These are phyloP conservation scores for Blastomyces parvus DNA, from an alignment of 2,329 filamentous ascomycete species.

Conservation along the genomic window DNA sequence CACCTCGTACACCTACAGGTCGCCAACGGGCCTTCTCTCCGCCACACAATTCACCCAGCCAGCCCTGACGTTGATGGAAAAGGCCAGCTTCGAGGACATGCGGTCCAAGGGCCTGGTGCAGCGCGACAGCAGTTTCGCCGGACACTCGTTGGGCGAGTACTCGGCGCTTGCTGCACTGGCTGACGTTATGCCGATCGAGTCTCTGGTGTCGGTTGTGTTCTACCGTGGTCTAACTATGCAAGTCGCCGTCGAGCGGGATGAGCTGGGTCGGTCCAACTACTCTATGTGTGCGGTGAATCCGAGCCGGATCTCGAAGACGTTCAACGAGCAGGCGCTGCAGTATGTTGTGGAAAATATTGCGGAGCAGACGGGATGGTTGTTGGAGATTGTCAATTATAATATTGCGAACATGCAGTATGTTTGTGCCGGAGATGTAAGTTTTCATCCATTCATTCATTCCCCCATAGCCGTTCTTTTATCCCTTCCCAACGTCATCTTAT, in stretches of 20 bases:
- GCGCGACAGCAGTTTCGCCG: constrained; percentile 91
- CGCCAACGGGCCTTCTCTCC: constrained; percentile 85
- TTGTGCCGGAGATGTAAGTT: constrained; percentile 51
- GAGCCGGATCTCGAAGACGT: constrained; percentile 94
- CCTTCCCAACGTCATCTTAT: background rate
- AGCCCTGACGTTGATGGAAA: constrained; percentile 96
- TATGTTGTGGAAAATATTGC: constrained; percentile 95
- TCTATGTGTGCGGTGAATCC: constrained; percentile 99
- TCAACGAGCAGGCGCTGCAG: constrained; percentile 94
- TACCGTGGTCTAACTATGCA: constrained; percentile 99
- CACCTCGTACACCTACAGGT: constrained; percentile 92
- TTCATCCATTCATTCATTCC: background rate
- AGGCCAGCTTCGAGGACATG: constrained; percentile 99
- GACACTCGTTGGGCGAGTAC: constrained; percentile 97
- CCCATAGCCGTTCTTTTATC: background rate
- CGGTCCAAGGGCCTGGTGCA: constrained; percentile 92
- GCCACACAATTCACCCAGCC: constrained; percentile 98
- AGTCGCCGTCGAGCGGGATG: constrained; percentile 95
- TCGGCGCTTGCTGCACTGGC: constrained; percentile 91
- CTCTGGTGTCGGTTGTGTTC: constrained; percentile 94
- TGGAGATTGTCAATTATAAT: constrained; percentile 98
- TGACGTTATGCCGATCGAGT: constrained; percentile 99
- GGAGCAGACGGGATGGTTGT: constrained; percentile 85
- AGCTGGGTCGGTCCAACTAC: constrained; percentile 88
- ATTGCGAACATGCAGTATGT: constrained; percentile 63